Percentiles rank a stretch among this genome's conserved stretches.
Evolutionary conservation across 1,139 yeast genomes (phyloP).

Genomic region (Magnusiomyces magnusii): DNA sequence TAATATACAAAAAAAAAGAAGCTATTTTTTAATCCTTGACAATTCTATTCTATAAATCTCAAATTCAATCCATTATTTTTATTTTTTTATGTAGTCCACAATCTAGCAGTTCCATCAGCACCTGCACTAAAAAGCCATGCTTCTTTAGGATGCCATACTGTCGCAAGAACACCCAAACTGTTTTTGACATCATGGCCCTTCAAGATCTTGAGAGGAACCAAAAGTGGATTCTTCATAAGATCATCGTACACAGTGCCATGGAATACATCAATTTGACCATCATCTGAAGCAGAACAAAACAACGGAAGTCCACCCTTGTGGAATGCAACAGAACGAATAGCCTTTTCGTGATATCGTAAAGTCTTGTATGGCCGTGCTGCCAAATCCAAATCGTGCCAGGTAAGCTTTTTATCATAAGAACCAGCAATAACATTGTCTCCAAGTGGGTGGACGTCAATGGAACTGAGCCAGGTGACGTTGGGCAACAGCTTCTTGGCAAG

Average conservation of each 20-base stretch:
- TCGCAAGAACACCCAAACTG: conserved; percentile 82
- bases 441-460: conserved; percentile 89
- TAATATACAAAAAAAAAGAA: not conserved
- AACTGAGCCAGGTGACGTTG: conserved; percentile 92
- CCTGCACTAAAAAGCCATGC: conserved; percentile 99
- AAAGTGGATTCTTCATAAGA: conserved; percentile 86
- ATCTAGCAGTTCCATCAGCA: conserved; percentile 92
- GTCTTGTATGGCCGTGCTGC: conserved; percentile 91
- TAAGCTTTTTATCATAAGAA: conserved; percentile 87
- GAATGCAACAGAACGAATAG: conserved; percentile 81
- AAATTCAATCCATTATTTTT: no score
- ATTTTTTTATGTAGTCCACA: conserved; percentile 74
- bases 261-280: conserved; percentile 88
- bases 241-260: conserved; percentile 97
- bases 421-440: conserved; percentile 93
- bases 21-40: no score
- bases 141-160: conserved; percentile 96
- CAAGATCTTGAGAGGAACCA: conserved; percentile 92
- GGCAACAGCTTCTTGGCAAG: conserved; percentile 80
- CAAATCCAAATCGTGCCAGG: conserved; percentile 96
- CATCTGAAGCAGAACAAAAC: conserved; percentile 96
- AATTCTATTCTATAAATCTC: not conserved
- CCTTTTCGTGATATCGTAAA: conserved; percentile 87
- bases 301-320: conserved; percentile 82
- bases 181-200: conserved; percentile 81